Base-by-base conservation (phyloP, 495 filamentous ascomycete genomes). In the Neurospora sp. region DNA sequence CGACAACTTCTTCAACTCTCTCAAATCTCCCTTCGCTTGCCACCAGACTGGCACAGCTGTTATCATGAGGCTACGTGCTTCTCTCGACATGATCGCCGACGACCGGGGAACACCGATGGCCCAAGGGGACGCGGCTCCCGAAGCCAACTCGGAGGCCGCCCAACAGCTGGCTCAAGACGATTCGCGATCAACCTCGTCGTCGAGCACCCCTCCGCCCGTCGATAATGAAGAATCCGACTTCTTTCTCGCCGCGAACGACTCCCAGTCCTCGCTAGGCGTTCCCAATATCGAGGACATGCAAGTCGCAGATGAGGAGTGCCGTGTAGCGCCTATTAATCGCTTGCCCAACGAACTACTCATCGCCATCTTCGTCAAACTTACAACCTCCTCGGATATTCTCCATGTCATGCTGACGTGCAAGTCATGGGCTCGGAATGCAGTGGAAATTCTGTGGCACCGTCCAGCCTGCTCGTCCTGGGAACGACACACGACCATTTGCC, bases 291-390 rank as follows among this genome's bases (percentile, higher is more conserved):
- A 91, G 74, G 93, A 94, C 72, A 89, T 93, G 80, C 85, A 86
- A 42, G 83, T 88, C 38, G 77, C 77, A 73, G 87, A 90, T 73
- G 86, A 87, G 76, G 89, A 90, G 75, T 88, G 88, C 74, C 77
- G 85, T 8, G 14, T 61, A 61, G 89, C 93, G 22, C 94, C 94
- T 53, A 90, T 98, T 74, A 89, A 91, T 69, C 88, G 90, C 61
- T 88, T 99, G 39, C 96, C 96, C 14, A 93, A 94, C 75, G 96
- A 99, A 84, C 91, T 99, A 68, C 87, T 98, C 70, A 98, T 99
- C 75, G 88, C 89, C 78, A 92, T 97, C 71, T 98, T 99, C 83
- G 86, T 92, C 16, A 96, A 94, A 79, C 89, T 99, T 59, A 88
- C 81, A 77, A 89, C 88, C 40, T 86, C 93, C 3, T 80, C 81